A percentile compares a stretch with the other conserved stretches of the same genome.
Conservation (phyloP, 1,139 yeast species). For the Geotrichum candidum region DNA sequence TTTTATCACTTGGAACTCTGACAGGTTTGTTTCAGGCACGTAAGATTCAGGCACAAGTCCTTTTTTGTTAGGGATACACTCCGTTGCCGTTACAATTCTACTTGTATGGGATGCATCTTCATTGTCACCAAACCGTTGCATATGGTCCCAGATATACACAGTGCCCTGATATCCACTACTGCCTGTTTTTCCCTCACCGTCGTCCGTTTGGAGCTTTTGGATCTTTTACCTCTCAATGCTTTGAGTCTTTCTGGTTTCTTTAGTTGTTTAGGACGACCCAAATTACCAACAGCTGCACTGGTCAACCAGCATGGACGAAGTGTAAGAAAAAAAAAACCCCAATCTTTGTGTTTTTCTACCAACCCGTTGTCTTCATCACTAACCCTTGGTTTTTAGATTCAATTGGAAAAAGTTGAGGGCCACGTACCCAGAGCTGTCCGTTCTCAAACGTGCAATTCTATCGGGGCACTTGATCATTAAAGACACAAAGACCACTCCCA, state of each 20-base stretch:
- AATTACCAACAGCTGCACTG: neutral
- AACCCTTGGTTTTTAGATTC: neutral
- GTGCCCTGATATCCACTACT: neutral
- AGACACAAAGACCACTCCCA: constrained; percentile 21
- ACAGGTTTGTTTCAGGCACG: too few relatives aligned
- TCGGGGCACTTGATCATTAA: constrained; percentile 8
- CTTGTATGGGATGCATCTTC: neutral
- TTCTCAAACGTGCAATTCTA: constrained; percentile 6
- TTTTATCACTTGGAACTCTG: too few relatives aligned
- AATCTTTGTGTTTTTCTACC: neutral
- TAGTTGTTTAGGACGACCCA: neutral
- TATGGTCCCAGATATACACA: neutral
- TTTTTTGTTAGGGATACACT: too few relatives aligned
- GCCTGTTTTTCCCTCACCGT: neutral
- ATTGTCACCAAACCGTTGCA: too few relatives aligned
- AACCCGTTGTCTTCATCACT: neutral
- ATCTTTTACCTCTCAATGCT: neutral
- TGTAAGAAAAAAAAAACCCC: neutral
- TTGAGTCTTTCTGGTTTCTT: neutral
- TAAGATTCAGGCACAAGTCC: too few relatives aligned
- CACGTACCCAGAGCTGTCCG: constrained; percentile 7
- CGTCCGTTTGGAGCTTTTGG: neutral
- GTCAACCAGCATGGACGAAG: neutral
- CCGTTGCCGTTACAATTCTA: neutral
- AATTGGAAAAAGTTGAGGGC: constrained; percentile 11